phyloP scores from a whole-genome alignment of 768 basidiomycete species.

The Cystofilobasidium ferigula region DNA sequence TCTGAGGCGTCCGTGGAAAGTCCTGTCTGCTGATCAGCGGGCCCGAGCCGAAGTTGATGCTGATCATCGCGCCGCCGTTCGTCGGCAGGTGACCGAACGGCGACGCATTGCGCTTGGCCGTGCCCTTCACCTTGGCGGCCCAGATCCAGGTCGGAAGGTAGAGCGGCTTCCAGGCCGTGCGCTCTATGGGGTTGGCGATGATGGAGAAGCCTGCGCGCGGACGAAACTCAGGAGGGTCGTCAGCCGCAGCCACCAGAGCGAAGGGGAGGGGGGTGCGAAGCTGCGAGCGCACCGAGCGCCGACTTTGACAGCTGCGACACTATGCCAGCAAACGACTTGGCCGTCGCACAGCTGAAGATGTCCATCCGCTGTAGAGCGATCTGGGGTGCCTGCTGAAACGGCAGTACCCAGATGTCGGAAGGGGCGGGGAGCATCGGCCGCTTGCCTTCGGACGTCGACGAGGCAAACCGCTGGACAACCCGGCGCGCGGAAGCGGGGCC shows the following conservation, averaged over 20 bases:
- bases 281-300: not conserved
- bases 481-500: too few relatives aligned
- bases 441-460: too few relatives aligned
- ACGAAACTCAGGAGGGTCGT: not conserved
- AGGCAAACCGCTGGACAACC: too few relatives aligned
- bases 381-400: not conserved
- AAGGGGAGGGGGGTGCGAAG: not conserved
- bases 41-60: not conserved
- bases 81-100: not conserved
- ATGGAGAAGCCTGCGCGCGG: not conserved
- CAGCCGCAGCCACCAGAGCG: not conserved
- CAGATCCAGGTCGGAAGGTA: not conserved
- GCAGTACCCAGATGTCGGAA: constrained; percentile 2
- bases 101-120: not conserved
- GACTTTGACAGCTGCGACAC: not conserved
- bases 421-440: not conserved
- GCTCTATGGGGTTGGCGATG: not conserved
- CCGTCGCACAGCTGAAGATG: not conserved
- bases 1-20: not conserved
- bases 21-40: not conserved
- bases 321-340: not conserved
- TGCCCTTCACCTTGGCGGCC: not conserved
- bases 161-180: not conserved
- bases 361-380: not conserved
- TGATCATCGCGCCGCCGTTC: not conserved